Base-by-base conservation (phyloP, 331 rosid genomes). In the Rhamnella rubrinervis region DNA sequence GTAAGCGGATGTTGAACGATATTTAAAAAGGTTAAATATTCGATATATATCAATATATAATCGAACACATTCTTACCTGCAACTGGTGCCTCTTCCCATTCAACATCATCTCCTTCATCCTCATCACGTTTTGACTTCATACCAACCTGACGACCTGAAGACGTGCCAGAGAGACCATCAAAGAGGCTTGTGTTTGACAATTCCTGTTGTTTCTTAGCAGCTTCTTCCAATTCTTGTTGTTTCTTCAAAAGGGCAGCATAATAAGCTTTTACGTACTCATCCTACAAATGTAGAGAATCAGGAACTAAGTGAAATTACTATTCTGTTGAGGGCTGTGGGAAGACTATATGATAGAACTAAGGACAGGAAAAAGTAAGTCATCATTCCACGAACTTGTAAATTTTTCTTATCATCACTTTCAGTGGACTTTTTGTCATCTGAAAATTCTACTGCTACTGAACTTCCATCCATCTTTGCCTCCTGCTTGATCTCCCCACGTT, bases 231-330 rank as follows among this genome's bases (percentile, higher is more conserved):
- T 76, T 91, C 92, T 46, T 84, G 84, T 61, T 93, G 97, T 78
- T 88, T 83, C 80, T 87, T 77, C 50, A 87, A 81, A 55, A 95
- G 73, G 64, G 97, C 97, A 57, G 96, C 96, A 67, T 86, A 91
- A 75, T 95, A 95, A 64, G 97, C 99, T 85, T 89, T 89, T 17
- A 83, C 78, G 78, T 91, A 95, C 78, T 89, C 99, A 78, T 89
- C 99, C 99, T 95, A 72, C 39, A 79, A 66, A 44, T 53, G 78
- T 69, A 65, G 21, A 39, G 47, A 53, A 23, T 63, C 59, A 73
- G 8, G 67, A 69, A 65, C 50, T 31, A 78, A 58, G 49, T 70
- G 56, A 62, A 64, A 39, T 57, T 53, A 65, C 2, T 18, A 49
- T 31, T 26, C 19, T 71, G 71, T 6, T 59, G 26, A 39, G 18